Base-by-base conservation (phyloP, 2,329 filamentous ascomycete species). In the Fusarium vanettenii region DNA sequence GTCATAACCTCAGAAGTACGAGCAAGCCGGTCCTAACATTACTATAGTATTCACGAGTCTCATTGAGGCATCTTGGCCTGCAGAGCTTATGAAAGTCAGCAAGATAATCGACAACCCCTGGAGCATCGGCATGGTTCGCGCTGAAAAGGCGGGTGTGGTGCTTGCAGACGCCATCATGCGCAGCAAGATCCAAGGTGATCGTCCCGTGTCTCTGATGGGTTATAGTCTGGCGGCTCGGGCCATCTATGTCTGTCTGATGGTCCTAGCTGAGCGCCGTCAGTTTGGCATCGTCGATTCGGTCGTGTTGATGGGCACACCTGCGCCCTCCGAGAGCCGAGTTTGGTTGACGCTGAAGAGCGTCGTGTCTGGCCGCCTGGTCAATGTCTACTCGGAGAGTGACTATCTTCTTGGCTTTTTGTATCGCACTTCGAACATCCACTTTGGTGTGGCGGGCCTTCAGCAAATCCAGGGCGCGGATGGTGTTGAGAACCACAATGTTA, bases 361-460 rank as follows among this genome's bases (percentile, higher is more conserved):
- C 3, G 94, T 97, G 5, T 89, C 91, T 45, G 95, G 95, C 0
- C 91, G 95, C 25, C 87, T 98, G n/a, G 89, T 98, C 79, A 98
- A 98, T 77, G 95, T 97, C 5, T 98, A 92, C 81, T 97, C 94
- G 1, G 91, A 93, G 61, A 94, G 94, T 56, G 96, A 98, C 81
- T 95, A 94, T 75, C 91, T 98, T 27, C 91, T 98, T 3, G 95
- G 92, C 1, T 97, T 98, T 81, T 86, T 98, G 43, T 97, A 96
- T 81, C 92, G 96, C 60, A 94, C 91, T 4, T 94, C 93, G 64
- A 95, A 92, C 76, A 89, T 96, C 60, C 92, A 97, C 74, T 92
- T 93, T 70, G 95, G 96, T 2, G 89, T 98, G 37, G 95, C 95
- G 0, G 96, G 96, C 1, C 84, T 98, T 20, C 93, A 98, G 81